Conservation (phyloP, 768 basidiomycete genomes). For the Psilocybe sp. region DNA sequence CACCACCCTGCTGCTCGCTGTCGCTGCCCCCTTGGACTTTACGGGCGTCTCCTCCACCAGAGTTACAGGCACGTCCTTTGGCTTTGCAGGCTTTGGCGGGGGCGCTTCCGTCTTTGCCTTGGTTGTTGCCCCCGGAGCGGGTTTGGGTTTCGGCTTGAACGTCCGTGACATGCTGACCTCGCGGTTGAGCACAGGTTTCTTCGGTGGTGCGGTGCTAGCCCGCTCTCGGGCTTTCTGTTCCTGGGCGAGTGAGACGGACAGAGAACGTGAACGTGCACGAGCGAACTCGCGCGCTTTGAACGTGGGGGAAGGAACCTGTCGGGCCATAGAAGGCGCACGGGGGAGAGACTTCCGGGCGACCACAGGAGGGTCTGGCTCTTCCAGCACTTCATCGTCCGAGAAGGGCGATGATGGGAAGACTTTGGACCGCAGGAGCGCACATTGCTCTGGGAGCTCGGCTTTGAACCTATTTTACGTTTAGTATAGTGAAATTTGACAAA, state of each 20-base stretch:
- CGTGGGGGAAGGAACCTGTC: slow-evolving; percentile 26
- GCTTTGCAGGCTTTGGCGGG: slow-evolving; percentile 2
- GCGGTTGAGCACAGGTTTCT: slow-evolving; percentile 57
- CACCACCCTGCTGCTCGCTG: background rate
- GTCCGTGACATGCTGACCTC: slow-evolving; percentile 77
- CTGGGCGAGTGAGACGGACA: slow-evolving; percentile 70
- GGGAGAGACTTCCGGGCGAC: slow-evolving; percentile 11
- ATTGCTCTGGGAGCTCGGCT: slow-evolving; percentile 46
- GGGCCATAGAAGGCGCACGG: slow-evolving; percentile 24
- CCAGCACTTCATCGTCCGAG: slow-evolving; percentile 37
- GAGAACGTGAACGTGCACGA: slow-evolving; percentile 53
- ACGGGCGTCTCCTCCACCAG: slow-evolving; percentile 7
- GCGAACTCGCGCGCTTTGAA: slow-evolving; percentile 16
- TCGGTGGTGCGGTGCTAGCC: slow-evolving; percentile 30
- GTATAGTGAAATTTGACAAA: background rate
- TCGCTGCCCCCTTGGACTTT: slow-evolving; percentile 17
- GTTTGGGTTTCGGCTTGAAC: slow-evolving; percentile 50
- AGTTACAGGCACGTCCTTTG: slow-evolving; percentile 15
- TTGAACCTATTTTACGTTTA: slow-evolving; percentile 46
- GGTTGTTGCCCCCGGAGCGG: slow-evolving; percentile 7
- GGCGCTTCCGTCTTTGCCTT: slow-evolving; percentile 12
- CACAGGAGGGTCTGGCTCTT: background rate
- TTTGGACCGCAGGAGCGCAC: slow-evolving; percentile 59
- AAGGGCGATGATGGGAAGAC: slow-evolving; percentile 66
- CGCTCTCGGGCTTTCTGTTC: slow-evolving; percentile 48